Evolutionary conservation across 345 rosid species (phyloP), one percentile per base, ranked within the genome.

Genomic region (Toxicodendron radicans): DNA sequence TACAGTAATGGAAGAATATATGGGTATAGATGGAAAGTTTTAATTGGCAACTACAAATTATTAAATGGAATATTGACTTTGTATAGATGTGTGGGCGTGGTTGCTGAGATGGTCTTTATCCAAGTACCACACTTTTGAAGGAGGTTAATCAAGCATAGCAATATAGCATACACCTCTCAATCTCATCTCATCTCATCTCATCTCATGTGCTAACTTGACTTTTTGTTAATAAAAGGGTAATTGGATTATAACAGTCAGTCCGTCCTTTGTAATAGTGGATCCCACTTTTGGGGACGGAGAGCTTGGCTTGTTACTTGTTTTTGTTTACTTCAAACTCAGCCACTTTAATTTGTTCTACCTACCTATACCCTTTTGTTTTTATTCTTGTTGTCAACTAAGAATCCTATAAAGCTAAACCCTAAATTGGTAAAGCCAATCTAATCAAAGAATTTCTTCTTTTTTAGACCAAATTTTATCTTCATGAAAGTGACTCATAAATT

Each of bases 201-300:
- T 18, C 21, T 75, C 82, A 58, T 71, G 79, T 69, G 68, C 71
- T 30, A 18, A 11, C 75, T 69, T 75, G 73, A 76, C 82, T 59
- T 68, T 68, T 27, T 27, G 30, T 27, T 27, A 27, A 27, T 1
- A 27, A 27, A 27, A 27, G 30, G 30, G 2, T 0, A 2, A 27
- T 27, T 27, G 2, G 30, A 27, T 27, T 27, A 2, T 1, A 1
- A 27, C 30, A 27, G 10, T n/a, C n/a, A n/a, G n/a, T n/a, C n/a
- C n/a, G n/a, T 58, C 23, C 35, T 69, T 66, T 6, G 1, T 7
- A 0, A 9, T 18, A 59, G 41, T 59, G 80, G 74, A 18, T 61
- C 71, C 58, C 57, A 17, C 14, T 43, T 46, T 27, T 21, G 0
- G 8, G 1, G n/a, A n/a, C n/a, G n/a, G 38, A 35, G 45, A 64